These are phyloP conservation scores for Calonectria crousiana DNA, from an alignment of 2,329 filamentous ascomycete genomes.

Conservation along the genomic window DNA sequence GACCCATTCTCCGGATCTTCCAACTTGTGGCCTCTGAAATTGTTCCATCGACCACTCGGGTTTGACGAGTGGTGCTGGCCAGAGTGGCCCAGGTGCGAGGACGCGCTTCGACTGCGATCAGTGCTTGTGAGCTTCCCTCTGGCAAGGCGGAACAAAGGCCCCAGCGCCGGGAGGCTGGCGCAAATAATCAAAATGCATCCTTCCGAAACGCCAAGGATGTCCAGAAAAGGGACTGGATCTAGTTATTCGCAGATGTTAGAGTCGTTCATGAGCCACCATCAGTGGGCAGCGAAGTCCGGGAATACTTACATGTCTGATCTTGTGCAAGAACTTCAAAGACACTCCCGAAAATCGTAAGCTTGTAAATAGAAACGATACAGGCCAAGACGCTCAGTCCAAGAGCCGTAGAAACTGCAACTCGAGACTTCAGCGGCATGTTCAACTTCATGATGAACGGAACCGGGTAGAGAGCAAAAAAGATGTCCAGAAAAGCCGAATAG, in stretches of 20 bases:
- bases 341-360: conserved; percentile 38
- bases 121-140: conserved; percentile 30
- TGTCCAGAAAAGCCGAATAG: conserved; percentile 42
- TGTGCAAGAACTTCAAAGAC: conserved; percentile 38
- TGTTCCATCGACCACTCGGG: conserved; percentile 29
- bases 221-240: conserved; percentile 39
- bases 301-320: conserved; percentile 41
- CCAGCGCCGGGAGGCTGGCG: conserved; percentile 40
- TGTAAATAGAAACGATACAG: conserved; percentile 42
- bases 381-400: conserved; percentile 40
- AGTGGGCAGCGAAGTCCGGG: neutral
- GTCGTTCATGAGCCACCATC: neutral
- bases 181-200: conserved; percentile 42
- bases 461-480: conserved; percentile 44
- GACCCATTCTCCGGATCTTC: conserved; percentile 36
- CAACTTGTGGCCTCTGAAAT: conserved; percentile 28
- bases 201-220: conserved; percentile 42
- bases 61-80: conserved; percentile 14
- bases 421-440: conserved; percentile 42
- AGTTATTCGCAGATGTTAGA: neutral
- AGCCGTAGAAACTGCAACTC: conserved; percentile 39
- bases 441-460: conserved; percentile 43
- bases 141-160: conserved; percentile 36
- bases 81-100: neutral
- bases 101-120: conserved; percentile 16